These are phyloP conservation scores for Hordeum pubiflorum DNA, from an alignment of 202 grass and related monocot genomes.

Conservation along the genomic window DNA sequence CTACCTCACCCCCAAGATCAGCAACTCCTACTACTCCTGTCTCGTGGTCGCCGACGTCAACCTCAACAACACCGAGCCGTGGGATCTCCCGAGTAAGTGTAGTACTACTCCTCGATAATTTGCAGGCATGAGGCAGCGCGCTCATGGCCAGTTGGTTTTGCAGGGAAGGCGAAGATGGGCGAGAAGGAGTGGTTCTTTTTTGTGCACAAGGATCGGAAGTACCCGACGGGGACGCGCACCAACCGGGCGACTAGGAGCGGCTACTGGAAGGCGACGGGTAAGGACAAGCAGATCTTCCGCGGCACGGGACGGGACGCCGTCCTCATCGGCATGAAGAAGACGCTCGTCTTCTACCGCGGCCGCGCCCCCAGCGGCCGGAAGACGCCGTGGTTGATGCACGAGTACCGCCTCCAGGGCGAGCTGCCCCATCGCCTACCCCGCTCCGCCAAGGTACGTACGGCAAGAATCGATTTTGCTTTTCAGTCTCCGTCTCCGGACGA, in stretches of 20 bases:
- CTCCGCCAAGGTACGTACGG: conserved; percentile 43
- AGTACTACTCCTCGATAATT: background rate
- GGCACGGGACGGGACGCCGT: background rate
- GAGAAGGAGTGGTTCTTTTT: conserved; percentile 67
- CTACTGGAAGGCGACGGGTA: conserved; percentile 60
- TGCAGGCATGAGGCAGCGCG: no score
- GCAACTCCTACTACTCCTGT: conserved; percentile 25
- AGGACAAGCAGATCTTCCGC: conserved; percentile 60
- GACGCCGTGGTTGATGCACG: conserved; percentile 75
- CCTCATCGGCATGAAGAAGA: conserved; percentile 50
- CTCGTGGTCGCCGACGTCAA: conserved; percentile 43
- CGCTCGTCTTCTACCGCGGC: conserved; percentile 45
- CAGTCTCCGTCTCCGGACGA: background rate
- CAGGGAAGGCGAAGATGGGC: conserved; percentile 52
- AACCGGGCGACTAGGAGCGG: conserved; percentile 49
- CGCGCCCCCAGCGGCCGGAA: conserved; percentile 46
- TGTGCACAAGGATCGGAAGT: conserved; percentile 54
- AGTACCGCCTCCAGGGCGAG: conserved; percentile 57
- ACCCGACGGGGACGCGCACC: conserved; percentile 50
- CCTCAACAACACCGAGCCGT: conserved; percentile 59
- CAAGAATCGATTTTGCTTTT: background rate
- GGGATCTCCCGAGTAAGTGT: conserved; percentile 31
- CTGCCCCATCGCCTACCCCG: conserved; percentile 25
- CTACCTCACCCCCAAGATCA: conserved; percentile 46
- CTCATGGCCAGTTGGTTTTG: background rate